These are phyloP conservation scores for Murraya paniculata DNA, from an alignment of 345 rosid species.

Conservation along the genomic window DNA sequence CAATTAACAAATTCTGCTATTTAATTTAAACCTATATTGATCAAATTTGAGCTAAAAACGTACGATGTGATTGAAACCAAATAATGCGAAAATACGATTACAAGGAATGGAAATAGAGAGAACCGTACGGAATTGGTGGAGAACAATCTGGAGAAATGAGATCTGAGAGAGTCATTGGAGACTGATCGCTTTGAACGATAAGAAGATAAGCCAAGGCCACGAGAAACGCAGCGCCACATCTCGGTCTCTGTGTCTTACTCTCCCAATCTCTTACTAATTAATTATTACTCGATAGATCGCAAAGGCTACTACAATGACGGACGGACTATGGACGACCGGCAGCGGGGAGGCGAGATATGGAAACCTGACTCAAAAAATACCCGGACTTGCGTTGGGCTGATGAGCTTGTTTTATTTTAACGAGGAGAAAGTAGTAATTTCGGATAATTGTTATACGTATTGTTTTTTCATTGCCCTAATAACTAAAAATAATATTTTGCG, in stretches of 20 bases:
- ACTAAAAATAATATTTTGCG: no score
- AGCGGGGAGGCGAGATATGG: neutral
- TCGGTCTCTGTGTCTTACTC: constrained; percentile 5
- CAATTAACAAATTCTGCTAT: neutral
- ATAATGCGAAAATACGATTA: neutral
- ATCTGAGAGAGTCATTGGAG: constrained; percentile 47
- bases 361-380: neutral
- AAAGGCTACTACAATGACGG: neutral
- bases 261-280: no score
- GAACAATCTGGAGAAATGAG: constrained; percentile 68
- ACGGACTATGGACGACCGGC: no score
- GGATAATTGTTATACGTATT: no score
- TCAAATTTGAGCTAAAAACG: neutral
- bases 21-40: neutral
- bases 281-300: neutral
- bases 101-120: neutral
- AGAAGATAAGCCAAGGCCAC: constrained; percentile 68
- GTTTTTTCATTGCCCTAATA: no score
- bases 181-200: constrained; percentile 40
- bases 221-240: constrained; percentile 99
- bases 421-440: neutral
- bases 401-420: neutral
- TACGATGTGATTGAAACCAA: neutral
- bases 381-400: neutral
- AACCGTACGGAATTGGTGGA: constrained; percentile 67